phyloP scores from a whole-genome alignment of 768 basidiomycete species.

The Boletus subparvulus region DNA sequence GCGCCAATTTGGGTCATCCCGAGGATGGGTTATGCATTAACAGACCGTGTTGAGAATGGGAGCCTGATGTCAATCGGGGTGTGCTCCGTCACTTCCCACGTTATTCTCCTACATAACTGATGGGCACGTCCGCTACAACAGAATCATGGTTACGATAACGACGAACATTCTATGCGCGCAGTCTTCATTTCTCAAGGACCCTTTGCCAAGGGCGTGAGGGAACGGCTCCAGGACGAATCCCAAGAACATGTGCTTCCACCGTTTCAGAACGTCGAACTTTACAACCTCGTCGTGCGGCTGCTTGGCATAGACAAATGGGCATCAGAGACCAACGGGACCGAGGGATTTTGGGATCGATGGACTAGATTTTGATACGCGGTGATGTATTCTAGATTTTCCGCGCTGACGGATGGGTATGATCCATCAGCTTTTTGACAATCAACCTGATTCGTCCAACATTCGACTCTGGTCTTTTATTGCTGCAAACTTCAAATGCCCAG shows the following conservation, averaged over 20 bases:
- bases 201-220: constrained; percentile 46
- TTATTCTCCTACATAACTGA: neutral
- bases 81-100: neutral
- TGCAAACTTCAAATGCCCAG: neutral
- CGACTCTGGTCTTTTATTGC: no score
- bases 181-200: constrained; percentile 90
- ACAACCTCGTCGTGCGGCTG: constrained; percentile 74
- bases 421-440: neutral
- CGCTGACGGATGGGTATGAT: neutral
- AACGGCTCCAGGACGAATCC: constrained; percentile 19
- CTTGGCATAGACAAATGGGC: constrained; percentile 56
- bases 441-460: neutral
- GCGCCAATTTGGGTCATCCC: constrained; percentile 84
- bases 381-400: neutral
- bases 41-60: constrained; percentile 59
- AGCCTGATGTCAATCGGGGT: constrained; percentile 66
- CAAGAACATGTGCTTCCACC: constrained; percentile 61
- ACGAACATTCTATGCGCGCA: constrained; percentile 73
- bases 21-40: constrained; percentile 73
- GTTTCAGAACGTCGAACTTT: constrained; percentile 81
- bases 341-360: constrained; percentile 76
- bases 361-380: neutral
- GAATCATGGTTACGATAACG: constrained; percentile 90
- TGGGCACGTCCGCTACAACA: constrained; percentile 25
- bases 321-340: constrained; percentile 72